Base-by-base conservation (phyloP, 306 rosid species). In the Lagenaria siceraria region DNA sequence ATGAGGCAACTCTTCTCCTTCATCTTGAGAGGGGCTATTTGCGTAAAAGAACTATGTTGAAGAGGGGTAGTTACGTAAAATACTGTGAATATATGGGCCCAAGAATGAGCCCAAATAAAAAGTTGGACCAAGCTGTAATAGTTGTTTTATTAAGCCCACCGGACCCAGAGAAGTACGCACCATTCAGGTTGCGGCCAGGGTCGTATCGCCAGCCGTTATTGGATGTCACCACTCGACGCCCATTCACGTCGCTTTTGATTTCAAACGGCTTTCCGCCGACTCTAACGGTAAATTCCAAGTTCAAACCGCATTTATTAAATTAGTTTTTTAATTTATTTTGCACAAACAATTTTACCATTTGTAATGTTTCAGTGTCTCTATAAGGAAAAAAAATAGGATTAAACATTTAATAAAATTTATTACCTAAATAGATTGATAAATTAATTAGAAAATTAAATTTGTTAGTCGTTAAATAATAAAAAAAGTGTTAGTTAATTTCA, bases 81-180 rank as follows among this genome's bases (percentile, higher is more conserved):
- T 3, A 9, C 0, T 3, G 0, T 3, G 2, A 59, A 59, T 31
- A 4, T 62, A 18, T 64, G 48, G 71, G 71, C 46, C 71, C 71
- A 35, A 18, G 1, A 0, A 35, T 0, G 48, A 64, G 71, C 71
- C 71, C 71, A 35, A 64, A 64, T 51, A 6, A 1, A 35, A 35
- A 13, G 1, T 33, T 64, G 71, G 71, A 35, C 48, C 25, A 35
- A 64, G 24, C 40, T 31, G 68, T 61, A 13, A 17, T 18, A 9
- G 71, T 33, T 63, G 71, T 64, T 64, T 17, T 10, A 64, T 63
- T 64, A 64, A 64, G 71, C 71, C 71, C 71, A 35, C 71, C 7
- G 71, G 71, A 42, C 71, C 48, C 48, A 64, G 46, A 17, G 42
- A 14, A 31, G 68, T 62, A 62, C 68, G 10, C 68, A 0, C 68